Evolutionary conservation across 163 green algal species (phyloP), one percentile per base, ranked within the genome.

Genomic region (Scenedesmus sp.): DNA sequence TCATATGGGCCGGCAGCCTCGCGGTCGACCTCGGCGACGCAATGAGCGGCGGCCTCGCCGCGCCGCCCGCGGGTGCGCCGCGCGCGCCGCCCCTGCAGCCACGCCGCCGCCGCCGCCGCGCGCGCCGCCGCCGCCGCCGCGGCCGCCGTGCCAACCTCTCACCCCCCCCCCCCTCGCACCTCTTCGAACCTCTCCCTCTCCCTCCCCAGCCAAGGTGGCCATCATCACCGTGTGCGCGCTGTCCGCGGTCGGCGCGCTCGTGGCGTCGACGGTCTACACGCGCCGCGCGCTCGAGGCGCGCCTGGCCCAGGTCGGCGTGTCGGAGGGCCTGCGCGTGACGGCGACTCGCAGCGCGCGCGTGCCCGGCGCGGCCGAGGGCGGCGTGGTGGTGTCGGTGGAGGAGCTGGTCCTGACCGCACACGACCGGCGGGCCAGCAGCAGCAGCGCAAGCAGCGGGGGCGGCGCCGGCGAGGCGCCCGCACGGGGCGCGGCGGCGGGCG

Each of bases 191-290:
- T 58, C 9, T 26, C 10, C 7, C 39, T 15, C 39, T 10, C 6
- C 39, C 39, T 6, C 17, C 31, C 9, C 69, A 77, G 69, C 69
- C 69, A 77, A 77, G 69, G 34, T 77, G 4, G 69, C 42, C 24
- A 67, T 77, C 14, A 77, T 77, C 18, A 53, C 66, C 6, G 42
- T 42, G 14, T 14, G 50, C 2, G 39, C 33, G n/a, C 53, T 77
- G 15, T 77, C 69, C 17, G 69, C 69, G 6, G 24, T 77, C n/a
- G 15, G 42, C 4, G 69, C 58, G 47, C 31, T 72, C 28, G 71
- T 71, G 58, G 31, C 71, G 58, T 80, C 71, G n/a, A 58, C 45
- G 2, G 45, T 72, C 11, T 80, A 80, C 71, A 80, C 71, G 17
- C 71, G 63, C 18, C 44, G 60, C 4, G 71, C 71, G 17, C 71